Evolutionary conservation across 495 filamentous ascomycete genomes (phyloP).

Genomic region (Aspergillus conjunctus): DNA sequence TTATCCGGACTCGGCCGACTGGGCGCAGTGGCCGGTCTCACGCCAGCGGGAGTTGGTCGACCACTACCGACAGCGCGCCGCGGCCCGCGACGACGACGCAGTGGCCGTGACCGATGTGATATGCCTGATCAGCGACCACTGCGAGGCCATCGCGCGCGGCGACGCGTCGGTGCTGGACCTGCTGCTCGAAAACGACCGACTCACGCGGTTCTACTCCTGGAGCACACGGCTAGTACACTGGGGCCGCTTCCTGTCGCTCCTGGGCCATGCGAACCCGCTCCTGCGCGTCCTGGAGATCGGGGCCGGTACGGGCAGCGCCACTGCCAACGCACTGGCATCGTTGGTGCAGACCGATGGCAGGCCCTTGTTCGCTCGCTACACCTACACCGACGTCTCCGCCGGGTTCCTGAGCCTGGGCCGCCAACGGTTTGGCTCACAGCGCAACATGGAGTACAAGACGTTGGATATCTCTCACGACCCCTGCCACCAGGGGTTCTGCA

Average conservation of each 20-base stretch:
- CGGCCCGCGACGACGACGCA: neutral
- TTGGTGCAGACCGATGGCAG: too few species aligned
- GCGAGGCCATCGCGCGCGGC: neutral
- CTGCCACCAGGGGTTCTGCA: slow-evolving; percentile 48
- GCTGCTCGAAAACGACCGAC: neutral
- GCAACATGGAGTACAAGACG: slow-evolving; percentile 43
- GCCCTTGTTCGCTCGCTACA: too few species aligned
- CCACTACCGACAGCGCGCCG: neutral
- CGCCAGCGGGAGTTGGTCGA: neutral
- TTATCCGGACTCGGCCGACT: neutral
- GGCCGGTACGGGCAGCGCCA: slow-evolving; percentile 7
- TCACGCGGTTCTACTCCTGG: neutral
- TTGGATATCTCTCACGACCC: slow-evolving; percentile 46
- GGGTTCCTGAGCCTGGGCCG: slow-evolving; percentile 53
- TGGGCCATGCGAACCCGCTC: slow-evolving; percentile 10
- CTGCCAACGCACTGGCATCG: neutral
- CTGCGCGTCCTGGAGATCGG: slow-evolving; percentile 16
- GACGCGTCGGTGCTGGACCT: neutral
- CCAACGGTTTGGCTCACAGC: slow-evolving; percentile 39
- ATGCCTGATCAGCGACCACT: neutral
- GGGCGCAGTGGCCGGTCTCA: neutral
- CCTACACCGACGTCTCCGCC: slow-evolving; percentile 42
- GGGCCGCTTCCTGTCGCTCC: neutral
- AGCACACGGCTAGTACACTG: neutral
- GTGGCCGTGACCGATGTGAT: neutral